phyloP scores from a whole-genome alignment of 768 basidiomycete genomes.

The Gelatoporia subvermispora region DNA sequence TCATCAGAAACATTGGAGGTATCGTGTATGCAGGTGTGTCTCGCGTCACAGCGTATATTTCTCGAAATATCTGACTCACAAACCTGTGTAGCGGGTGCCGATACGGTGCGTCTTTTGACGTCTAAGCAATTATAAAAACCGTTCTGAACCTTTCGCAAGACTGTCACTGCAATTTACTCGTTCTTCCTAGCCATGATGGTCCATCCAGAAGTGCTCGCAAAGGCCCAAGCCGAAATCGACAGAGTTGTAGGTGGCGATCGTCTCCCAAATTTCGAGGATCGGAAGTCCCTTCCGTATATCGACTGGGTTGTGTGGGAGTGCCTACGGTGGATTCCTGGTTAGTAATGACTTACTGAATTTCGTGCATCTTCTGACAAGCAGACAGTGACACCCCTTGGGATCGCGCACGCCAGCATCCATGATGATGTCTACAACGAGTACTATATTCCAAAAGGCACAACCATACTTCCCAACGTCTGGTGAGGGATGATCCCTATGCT shows the following conservation, averaged over 20 bases:
- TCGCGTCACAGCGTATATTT: background rate
- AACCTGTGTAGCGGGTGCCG: constrained; percentile 12
- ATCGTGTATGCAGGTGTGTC: constrained; percentile 16
- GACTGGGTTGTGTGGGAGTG: constrained; percentile 26
- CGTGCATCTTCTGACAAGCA: constrained; percentile 11
- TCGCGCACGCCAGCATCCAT: constrained; percentile 15
- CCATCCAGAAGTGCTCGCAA: constrained; percentile 27
- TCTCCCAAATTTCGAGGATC: constrained; percentile 25
- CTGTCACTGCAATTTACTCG: constrained; percentile 15
- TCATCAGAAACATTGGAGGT: constrained; percentile 16
- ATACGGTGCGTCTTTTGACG: constrained; percentile 9
- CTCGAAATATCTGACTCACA: too few species aligned
- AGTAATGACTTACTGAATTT: constrained; percentile 5
- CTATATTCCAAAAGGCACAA: constrained; percentile 14
- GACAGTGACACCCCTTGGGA: constrained; percentile 22
- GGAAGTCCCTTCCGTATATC: constrained; percentile 22
- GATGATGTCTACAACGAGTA: constrained; percentile 19
- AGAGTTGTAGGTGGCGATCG: constrained; percentile 31
- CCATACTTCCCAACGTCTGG: constrained; percentile 20
- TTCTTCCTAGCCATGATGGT: constrained; percentile 31
- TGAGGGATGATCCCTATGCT: constrained; percentile 3
- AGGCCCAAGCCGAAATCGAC: constrained; percentile 34
- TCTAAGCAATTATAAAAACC: background rate
- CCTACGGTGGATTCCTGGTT: constrained; percentile 24
- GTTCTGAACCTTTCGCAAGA: constrained; percentile 1